A percentile compares a stretch with the other conserved stretches of the same genome.
phyloP scores from a whole-genome alignment of 768 basidiomycete genomes.

The Suillus discolor region DNA sequence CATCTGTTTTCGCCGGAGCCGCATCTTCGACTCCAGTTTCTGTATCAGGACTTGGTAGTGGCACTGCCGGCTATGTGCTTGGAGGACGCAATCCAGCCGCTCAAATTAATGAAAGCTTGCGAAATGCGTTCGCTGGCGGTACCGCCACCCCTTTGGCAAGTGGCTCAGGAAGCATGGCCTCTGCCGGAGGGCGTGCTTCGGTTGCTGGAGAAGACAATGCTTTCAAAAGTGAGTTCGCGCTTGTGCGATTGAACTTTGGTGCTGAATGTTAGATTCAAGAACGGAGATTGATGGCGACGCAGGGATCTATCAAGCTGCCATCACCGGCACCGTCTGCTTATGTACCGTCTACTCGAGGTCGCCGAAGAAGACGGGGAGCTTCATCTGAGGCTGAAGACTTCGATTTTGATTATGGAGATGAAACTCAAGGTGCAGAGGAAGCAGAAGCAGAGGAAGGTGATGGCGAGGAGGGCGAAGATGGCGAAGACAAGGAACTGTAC shows the following conservation, averaged over 20 bases:
- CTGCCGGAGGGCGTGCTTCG: conserved; percentile 18
- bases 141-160: conserved; percentile 24
- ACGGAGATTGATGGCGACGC: conserved; percentile 30
- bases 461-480: conserved; percentile 51
- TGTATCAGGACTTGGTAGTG: conserved; percentile 12
- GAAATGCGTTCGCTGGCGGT: conserved; percentile 35
- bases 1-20: conserved; percentile 31
- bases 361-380: conserved; percentile 38
- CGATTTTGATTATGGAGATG: conserved; percentile 37
- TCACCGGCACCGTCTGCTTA: conserved; percentile 37
- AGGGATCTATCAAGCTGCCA: conserved; percentile 36
- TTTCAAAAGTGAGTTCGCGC: conserved; percentile 28
- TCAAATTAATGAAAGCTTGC: conserved; percentile 42
- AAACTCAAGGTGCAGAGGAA: conserved; percentile 31
- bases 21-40: conserved; percentile 24
- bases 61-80: conserved; percentile 31
- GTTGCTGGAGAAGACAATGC: conserved; percentile 26
- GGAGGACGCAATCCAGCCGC: conserved; percentile 41
- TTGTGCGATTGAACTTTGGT: not conserved
- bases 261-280: conserved; percentile 19
- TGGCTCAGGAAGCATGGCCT: conserved; percentile 5
- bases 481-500: conserved; percentile 60
- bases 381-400: conserved; percentile 37
- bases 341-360: conserved; percentile 31
- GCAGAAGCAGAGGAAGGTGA: conserved; percentile 38